phyloP scores from a whole-genome alignment of 2,329 filamentous ascomycete species.

The Metarhizium sp. region DNA sequence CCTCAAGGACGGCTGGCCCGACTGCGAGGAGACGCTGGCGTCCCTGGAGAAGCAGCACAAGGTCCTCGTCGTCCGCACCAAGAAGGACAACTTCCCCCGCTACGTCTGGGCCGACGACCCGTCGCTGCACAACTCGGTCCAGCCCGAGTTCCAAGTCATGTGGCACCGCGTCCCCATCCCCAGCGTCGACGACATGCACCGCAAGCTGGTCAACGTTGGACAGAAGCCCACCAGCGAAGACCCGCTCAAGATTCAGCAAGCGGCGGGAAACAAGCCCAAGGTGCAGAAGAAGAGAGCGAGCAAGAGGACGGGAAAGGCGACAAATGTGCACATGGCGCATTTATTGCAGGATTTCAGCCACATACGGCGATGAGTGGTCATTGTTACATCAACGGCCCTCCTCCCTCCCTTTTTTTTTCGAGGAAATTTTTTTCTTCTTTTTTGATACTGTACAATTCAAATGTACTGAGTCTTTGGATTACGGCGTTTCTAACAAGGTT shows the following conservation, averaged over 20 bases:
- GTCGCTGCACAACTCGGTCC: constrained; percentile 63
- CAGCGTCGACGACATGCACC: constrained; percentile 63
- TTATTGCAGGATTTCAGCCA: constrained; percentile 65
- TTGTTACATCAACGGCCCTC: not conserved
- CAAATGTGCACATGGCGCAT: constrained; percentile 78
- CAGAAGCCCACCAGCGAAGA: constrained; percentile 81
- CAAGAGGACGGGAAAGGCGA: constrained; percentile 68
- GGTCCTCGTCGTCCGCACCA: constrained; percentile 78
- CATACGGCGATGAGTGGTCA: constrained; percentile 27
- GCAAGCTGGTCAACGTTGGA: constrained; percentile 65
- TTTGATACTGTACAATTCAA: not conserved
- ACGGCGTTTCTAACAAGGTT: not conserved
- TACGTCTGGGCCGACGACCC: constrained; percentile 87
- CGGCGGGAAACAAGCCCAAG: constrained; percentile 48
- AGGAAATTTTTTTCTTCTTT: not conserved
- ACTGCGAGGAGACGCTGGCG: constrained; percentile 70
- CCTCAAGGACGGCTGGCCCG: constrained; percentile 91
- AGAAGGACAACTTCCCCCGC: constrained; percentile 81
- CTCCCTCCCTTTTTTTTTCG: not conserved
- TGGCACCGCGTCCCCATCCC: constrained; percentile 79
- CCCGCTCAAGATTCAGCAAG: constrained; percentile 39
- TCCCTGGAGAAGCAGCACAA: constrained; percentile 69
- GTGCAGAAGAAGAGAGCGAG: constrained; percentile 61
- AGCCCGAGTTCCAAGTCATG: constrained; percentile 72
- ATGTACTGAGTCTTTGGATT: not conserved